Base-by-base conservation (phyloP, 352 stramenopile genomes). In the Thalassiosira pacifica region DNA sequence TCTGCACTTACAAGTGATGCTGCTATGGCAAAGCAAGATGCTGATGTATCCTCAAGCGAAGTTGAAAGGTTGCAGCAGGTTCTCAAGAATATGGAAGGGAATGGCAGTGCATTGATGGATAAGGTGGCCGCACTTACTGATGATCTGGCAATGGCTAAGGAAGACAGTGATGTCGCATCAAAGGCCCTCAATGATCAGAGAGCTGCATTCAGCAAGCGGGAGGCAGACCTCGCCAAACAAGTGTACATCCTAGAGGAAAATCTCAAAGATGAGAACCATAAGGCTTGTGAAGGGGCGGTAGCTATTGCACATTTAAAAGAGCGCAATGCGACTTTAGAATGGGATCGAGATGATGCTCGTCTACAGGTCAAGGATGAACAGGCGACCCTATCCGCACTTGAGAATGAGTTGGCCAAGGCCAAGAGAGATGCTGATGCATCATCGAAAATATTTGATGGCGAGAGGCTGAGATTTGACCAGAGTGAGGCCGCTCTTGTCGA, bases 271-370 rank as follows among this genome's bases (percentile, higher is more conserved):
- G 68, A 76, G 37, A 24, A 76, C 24, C 18, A 63, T 24, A 67
- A 70, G 40, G 63, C 48, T 27, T 9, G 34, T 45, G 59, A 85
- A 71, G 65, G 13, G 26, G 32, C 34, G 27, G 32, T 32, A 13
- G 59, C 65, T 37, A 34, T 80, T 55, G 72, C 29, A 22, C 31
- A 60, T 10, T 77, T 76, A 48, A 59, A 76, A 53, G 24, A 85
- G 48, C 48, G 32, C n/a, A 70, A 67, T 11, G 0, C 76, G 24
- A 37, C 10, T 32, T 31, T 52, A 13, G 61, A 85, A 79, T 66
- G 68, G 45, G 67, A 79, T 42, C 31, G 77, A 67, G 69, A 69
- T 48, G 60, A 13, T 61, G 24, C 31, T 26, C 75, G 19, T 76
- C 75, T 68, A 66, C 31, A 82, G 11, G 29, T 76, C 27, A 48